Conservation (phyloP, 1,284 basidiomycete genomes). For the Inonotus obliquus region DNA sequence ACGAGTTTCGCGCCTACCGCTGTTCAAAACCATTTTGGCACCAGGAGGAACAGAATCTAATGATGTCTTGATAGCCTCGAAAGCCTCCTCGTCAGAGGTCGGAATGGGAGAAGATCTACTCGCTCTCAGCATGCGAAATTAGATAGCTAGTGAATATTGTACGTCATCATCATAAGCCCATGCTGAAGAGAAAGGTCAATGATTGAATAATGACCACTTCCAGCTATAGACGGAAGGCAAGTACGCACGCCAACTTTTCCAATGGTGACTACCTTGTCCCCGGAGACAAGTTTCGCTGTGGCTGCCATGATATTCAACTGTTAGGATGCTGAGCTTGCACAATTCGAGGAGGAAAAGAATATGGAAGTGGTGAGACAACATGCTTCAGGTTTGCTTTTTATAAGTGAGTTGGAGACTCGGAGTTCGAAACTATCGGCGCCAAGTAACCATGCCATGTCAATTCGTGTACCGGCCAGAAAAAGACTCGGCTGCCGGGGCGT, state of each 20-base stretch:
- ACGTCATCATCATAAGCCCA: conserved; percentile 56
- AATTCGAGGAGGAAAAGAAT: no score
- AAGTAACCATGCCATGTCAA: no score
- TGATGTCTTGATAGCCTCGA: conserved; percentile 59
- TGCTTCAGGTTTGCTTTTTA: no score
- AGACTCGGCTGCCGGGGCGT: no score
- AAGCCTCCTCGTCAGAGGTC: conserved; percentile 49
- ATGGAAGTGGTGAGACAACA: no score
- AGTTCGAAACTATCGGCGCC: no score
- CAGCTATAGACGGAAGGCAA: not conserved
- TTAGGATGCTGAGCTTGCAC: not conserved
- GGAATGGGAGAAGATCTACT: conserved; percentile 34
- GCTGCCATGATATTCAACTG: not conserved
- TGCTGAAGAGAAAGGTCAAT: conserved; percentile 26
- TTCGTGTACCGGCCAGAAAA: no score
- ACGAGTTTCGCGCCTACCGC: conserved; percentile 30
- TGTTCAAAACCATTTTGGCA: conserved; percentile 45
- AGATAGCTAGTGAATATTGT: not conserved
- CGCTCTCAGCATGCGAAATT: not conserved
- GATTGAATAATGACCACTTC: not conserved
- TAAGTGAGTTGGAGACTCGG: no score
- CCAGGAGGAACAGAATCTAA: conserved; percentile 46
- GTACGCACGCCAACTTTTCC: conserved; percentile 11
- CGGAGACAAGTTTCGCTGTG: conserved; percentile 2
- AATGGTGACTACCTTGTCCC: not conserved